Evolutionary conservation across 805 yeast genomes (phyloP).

Genomic region (Pichia exigua): DNA sequence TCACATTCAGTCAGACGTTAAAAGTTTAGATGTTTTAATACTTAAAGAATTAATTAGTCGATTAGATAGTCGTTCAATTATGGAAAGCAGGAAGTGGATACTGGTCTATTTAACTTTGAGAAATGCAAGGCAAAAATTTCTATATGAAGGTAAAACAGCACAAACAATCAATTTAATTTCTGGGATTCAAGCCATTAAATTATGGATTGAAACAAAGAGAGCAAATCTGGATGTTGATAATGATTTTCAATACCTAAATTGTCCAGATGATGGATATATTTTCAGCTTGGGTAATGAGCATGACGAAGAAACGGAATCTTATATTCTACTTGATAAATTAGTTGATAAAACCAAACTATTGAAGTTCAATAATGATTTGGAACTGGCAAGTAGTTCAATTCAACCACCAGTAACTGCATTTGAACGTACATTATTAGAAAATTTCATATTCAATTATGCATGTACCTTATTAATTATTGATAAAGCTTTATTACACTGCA

Average conservation of each 20-base stretch:
- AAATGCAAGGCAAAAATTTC: constrained; percentile 33
- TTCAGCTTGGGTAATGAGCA: not conserved
- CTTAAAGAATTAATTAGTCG: constrained; percentile 16
- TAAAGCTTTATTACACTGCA: constrained; percentile 18
- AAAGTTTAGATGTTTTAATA: constrained; percentile 1
- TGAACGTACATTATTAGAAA: constrained; percentile 36
- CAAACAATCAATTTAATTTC: constrained; percentile 30
- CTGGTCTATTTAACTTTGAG: constrained; percentile 33
- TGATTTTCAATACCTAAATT: no score
- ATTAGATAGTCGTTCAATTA: constrained; percentile 18
- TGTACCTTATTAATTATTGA: constrained; percentile 30
- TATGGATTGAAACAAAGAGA: constrained; percentile 18
- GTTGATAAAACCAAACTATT: not conserved
- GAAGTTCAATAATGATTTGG: not conserved
- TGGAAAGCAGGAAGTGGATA: constrained; percentile 33
- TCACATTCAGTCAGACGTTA: not conserved
- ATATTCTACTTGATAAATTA: constrained; percentile 4
- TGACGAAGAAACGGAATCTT: not conserved
- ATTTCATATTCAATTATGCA: constrained; percentile 38
- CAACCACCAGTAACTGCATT: constrained; percentile 1
- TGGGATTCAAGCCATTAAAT: constrained; percentile 31
- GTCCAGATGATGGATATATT: not conserved
- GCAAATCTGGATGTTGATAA: no score
- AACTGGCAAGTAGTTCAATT: not conserved
- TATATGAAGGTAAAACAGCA: constrained; percentile 22